Evolutionary conservation across 148 eudicot genomes (phyloP).

Genomic region (Cornus kousa): DNA sequence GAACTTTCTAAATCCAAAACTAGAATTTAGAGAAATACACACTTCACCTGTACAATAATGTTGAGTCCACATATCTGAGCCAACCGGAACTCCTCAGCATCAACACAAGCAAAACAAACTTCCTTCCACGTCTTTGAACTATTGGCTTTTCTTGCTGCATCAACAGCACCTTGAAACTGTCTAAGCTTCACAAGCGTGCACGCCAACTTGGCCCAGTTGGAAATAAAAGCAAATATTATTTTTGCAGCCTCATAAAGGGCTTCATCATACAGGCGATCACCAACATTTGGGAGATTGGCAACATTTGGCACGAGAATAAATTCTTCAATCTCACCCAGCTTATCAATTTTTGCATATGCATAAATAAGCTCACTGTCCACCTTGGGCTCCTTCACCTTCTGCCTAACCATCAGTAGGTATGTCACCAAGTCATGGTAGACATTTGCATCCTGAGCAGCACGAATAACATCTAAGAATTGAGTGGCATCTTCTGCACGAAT

Average conservation of each 20-base stretch:
- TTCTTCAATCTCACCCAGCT: constrained; percentile 89
- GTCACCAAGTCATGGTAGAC: constrained; percentile 87
- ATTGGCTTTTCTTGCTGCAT: constrained; percentile 95
- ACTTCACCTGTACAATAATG: constrained; percentile 78
- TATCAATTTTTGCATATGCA: constrained; percentile 95
- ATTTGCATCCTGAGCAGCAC: constrained; percentile 79
- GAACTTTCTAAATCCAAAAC: background rate
- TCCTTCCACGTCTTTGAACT: constrained; percentile 98
- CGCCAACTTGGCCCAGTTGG: constrained; percentile 96
- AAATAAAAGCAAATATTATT: constrained; percentile 86
- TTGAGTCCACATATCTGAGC: constrained; percentile 98
- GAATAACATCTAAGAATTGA: constrained; percentile 83
- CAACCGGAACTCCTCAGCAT: constrained; percentile 96
- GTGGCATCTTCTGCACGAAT: constrained; percentile 96
- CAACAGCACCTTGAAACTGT: constrained; percentile 97
- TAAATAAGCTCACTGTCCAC: constrained; percentile 98
- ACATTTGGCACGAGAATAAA: constrained; percentile 97
- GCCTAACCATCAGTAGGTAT: constrained; percentile 91
- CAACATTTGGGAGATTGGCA: constrained; percentile 92
- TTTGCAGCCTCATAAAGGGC: constrained; percentile 91
- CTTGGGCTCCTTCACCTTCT: constrained; percentile 91
- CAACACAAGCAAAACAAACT: constrained; percentile 98
- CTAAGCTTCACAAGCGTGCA: constrained; percentile 74
- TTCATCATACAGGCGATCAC: constrained; percentile 89
- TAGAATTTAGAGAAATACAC: background rate